Base-by-base conservation (phyloP, 148 eudicot genomes). In the Mesembryanthemum crystallinum region DNA sequence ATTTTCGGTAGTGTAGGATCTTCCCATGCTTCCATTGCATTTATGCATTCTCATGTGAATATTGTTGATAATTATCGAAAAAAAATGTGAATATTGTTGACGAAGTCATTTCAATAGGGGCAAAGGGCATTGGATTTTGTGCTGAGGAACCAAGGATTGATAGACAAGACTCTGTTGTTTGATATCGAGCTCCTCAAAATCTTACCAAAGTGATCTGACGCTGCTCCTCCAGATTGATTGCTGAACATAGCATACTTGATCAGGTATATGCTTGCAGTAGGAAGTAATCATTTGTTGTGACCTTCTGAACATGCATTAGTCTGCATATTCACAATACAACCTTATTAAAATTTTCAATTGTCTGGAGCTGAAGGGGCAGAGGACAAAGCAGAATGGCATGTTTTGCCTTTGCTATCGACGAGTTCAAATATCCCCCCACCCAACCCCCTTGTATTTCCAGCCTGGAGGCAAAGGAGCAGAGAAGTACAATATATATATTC, bases 111-210 rank as follows among this genome's bases (percentile, higher is more conserved):
- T 65, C 55, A 17, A 69, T 85, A 94, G 98, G 98, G 98, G 15
- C 98, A 95, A 85, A 80, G 98, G 80, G 96, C 98, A 17, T 74
- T 95, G 87, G 89, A 85, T 86, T 94, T 94, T 88, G 98, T 94
- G 75, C 84, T 92, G 85, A 79, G 85, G 78, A 95, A 95, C 82
- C 94, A 90, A 82, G 98, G 98, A 74, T 84, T 95, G 80, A 92
- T 95, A 73, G 98, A 95, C 79, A 95, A 94, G 79, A 95, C 98
- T 63, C 94, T 95, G 69, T 72, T 95, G 79, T 95, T 95, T 75
- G 98, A 95, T 83, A 95, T 95, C 64, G 98, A 95, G 92, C 98
- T 95, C 74, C 78, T 95, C 21, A 95, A 95, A 77, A 92, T 95
- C 73, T 32, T 88, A 45, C 83, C 88, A 13, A 89, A 68, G 62